Conservation (phyloP, 179 eudicot genomes). For the Drosera spatulata region DNA sequence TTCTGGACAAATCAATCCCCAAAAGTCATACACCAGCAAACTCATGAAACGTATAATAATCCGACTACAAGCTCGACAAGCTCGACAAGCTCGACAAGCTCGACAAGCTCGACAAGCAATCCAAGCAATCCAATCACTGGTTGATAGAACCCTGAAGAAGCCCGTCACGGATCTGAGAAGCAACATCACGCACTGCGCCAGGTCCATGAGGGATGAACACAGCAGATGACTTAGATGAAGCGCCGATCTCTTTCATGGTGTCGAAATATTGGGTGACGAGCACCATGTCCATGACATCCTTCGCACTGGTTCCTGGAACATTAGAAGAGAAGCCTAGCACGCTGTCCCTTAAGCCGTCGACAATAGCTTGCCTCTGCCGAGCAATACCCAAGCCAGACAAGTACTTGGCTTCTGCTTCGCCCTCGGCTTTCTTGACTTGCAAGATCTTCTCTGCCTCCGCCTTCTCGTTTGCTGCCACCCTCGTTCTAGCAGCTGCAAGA, state of each 20-base stretch:
- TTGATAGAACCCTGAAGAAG: not conserved
- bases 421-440: slow-evolving; percentile 14
- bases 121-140: too few relatives aligned
- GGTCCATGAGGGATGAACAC: too few relatives aligned
- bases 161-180: too few relatives aligned
- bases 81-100: too few relatives aligned
- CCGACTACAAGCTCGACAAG: too few relatives aligned
- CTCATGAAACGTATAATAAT: too few relatives aligned
- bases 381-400: slow-evolving; percentile 38
- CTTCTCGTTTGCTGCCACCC: slow-evolving; percentile 39
- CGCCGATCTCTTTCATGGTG: too few relatives aligned
- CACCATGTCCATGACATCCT: slow-evolving; percentile 47
- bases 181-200: too few relatives aligned
- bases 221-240: too few relatives aligned
- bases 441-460: slow-evolving; percentile 3
- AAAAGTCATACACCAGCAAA: too few relatives aligned
- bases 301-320: slow-evolving; percentile 40
- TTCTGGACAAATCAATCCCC: too few relatives aligned
- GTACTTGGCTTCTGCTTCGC: slow-evolving; percentile 41
- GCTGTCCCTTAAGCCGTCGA: slow-evolving; percentile 40
- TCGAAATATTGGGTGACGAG: slow-evolving; percentile 24
- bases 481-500: slow-evolving; percentile 35
- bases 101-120: too few relatives aligned
- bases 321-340: slow-evolving; percentile 37
- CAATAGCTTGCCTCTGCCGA: slow-evolving; percentile 43